Base-by-base conservation (phyloP, 1,139 yeast genomes). In the Hemisphaericaspora lyxosophila region DNA sequence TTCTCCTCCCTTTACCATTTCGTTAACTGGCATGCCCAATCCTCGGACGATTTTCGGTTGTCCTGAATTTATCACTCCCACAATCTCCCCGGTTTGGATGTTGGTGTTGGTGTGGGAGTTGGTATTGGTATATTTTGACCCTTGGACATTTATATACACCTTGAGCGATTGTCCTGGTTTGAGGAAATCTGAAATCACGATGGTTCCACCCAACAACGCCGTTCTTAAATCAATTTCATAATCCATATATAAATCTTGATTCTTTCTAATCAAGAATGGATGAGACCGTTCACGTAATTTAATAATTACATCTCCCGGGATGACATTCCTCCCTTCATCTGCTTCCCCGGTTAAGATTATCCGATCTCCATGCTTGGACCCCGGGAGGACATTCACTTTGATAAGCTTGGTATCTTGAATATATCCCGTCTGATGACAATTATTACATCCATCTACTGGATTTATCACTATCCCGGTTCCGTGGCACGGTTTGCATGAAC, bases 221-320 rank as follows among this genome's bases (percentile, higher is more conserved):
- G 78, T 78, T 29, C 60, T 54, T 35, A 80, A 59, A 41, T 78
- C 78, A 31, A 80, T 62, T 27, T 66, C 64, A 20, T 66, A 62
- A 26, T 65, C 75, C 53, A 71, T 63, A 44, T 63, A 67, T 35
- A 80, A 55, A 49, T 80, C 78, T 34, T 70, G 57, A 38, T 65
- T 76, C 40, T 63, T 65, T 51, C 89, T 68, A 15, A 70, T 67
- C 50, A 81, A 75, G 33, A 46, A 59, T 4, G 60, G 59, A 46
- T 70, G 74, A 3, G 58, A 50, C 1, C 51, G 45, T 46, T 70
- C 69, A 14, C 58, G 55, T 31, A 70, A 45, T 33, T 62, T 65
- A 4, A 83, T 73, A 2, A 82, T 60, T 7, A 83, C 82, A 54
- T 83, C 86, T 3, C 90, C 90, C 0, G 89, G 85, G 1, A 73